Percentiles rank a stretch among this genome's conserved stretches.
phyloP scores from a whole-genome alignment of 2,329 filamentous ascomycete genomes.

The Calycina herbarum region DNA sequence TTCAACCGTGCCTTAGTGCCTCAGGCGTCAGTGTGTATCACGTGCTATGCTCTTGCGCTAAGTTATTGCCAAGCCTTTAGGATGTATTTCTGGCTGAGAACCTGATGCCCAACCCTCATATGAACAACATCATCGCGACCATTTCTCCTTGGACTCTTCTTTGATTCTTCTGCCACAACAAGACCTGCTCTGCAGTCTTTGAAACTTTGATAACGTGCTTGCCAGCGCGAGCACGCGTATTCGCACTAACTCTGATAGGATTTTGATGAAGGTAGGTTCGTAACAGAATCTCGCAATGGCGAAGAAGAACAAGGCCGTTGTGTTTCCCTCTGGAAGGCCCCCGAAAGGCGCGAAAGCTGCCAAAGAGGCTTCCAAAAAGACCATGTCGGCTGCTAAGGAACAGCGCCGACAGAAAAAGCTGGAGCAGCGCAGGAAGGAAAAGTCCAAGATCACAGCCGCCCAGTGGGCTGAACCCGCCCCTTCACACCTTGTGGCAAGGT shows the following conservation, averaged over 20 bases:
- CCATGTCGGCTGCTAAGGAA: slow-evolving; percentile 21
- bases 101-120: slow-evolving; percentile 6
- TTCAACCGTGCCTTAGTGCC: background rate
- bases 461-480: slow-evolving; percentile 34
- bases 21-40: background rate
- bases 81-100: background rate
- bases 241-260: slow-evolving; percentile 26
- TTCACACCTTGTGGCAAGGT: slow-evolving; percentile 35
- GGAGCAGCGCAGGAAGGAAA: slow-evolving; percentile 33
- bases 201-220: slow-evolving; percentile 20
- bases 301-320: slow-evolving; percentile 17
- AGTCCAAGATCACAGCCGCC: slow-evolving; percentile 29
- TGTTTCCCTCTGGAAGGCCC: background rate
- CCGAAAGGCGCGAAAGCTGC: slow-evolving; percentile 3
- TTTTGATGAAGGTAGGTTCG: slow-evolving; percentile 23
- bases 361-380: slow-evolving; percentile 19
- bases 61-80: background rate
- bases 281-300: slow-evolving; percentile 12
- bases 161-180: slow-evolving; percentile 15
- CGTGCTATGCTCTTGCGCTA: background rate
- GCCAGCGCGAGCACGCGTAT: slow-evolving; percentile 23
- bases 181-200: slow-evolving; percentile 9
- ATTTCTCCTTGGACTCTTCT: slow-evolving; percentile 10
- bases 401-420: slow-evolving; percentile 32
- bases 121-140: background rate